Evolutionary conservation across 805 yeast species (phyloP), one percentile per base, ranked within the genome.

Genomic region (Hanseniaspora clermontiae): DNA sequence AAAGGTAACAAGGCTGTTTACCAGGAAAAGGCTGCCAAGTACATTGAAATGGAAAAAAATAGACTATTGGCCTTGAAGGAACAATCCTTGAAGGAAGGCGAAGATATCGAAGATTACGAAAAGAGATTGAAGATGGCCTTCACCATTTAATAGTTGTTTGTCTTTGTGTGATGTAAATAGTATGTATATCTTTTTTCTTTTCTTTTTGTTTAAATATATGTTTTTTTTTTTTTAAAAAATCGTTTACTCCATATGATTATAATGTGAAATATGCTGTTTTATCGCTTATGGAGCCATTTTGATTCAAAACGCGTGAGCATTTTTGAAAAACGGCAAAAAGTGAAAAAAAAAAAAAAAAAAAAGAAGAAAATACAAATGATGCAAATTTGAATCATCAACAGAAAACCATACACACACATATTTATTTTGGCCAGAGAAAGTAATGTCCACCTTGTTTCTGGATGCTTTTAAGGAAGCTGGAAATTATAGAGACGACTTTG

Each of bases 401-500:
- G n/a, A n/a, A 31, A 31, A 32, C 12, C 36, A 36, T 29, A 12
- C 27, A 29, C 9, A 29, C 4, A 29, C 34, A 5, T 24, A 4
- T 24, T 24, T 24, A 4, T 24, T 24, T 24, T 24, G 27, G 27
- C 27, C 15, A 6, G 7, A 3, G n/a, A n/a, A n/a, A n/a, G n/a
- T 15, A 0, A 29, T 9, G 27, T 10, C 20, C 6, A 45, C 48
- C 5, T 9, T 17, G 27, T 45, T 45, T 31, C 3, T 45, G 9
- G 37, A 45, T 8, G 48, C 48, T 29, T 45, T 45, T 24, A 45
- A 45, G 27, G 48, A 59, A 62, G 59, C 68, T 67, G 50, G 69
- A 43, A 34, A 60, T 48, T 31, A 51, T 48, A 52, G 61, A 49
- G 9, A 59, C 54, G 24, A 62, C 67, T 49, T 62, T 43, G 36